phyloP scores from a whole-genome alignment of 1,139 yeast species.

The Blastobotrys apis region DNA sequence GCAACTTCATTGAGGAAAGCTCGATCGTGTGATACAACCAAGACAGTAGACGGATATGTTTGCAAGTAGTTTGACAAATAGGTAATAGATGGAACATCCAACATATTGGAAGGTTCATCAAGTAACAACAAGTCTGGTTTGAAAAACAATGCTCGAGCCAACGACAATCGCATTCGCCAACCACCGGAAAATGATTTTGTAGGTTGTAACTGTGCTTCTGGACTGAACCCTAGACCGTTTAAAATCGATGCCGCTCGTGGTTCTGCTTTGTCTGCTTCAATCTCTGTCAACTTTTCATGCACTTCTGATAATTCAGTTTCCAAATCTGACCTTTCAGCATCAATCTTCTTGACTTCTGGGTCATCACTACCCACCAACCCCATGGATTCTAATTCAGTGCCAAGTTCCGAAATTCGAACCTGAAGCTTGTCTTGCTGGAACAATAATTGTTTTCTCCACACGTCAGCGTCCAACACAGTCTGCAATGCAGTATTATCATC shows the following conservation, averaged over 20 bases:
- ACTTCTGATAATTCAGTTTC: slow-evolving; percentile 74
- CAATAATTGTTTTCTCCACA: slow-evolving; percentile 89
- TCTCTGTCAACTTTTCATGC: slow-evolving; percentile 75
- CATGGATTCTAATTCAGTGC: slow-evolving; percentile 59
- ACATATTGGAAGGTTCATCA: slow-evolving; percentile 99
- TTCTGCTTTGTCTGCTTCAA: slow-evolving; percentile 97
- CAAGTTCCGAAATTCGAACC: slow-evolving; percentile 72
- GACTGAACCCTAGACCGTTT: slow-evolving; percentile 88
- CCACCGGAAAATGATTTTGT: slow-evolving; percentile 97
- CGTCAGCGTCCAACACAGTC: slow-evolving; percentile 96
- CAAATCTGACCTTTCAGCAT: slow-evolving; percentile 83
- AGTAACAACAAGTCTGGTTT: slow-evolving; percentile 87
- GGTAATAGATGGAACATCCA: slow-evolving; percentile 98
- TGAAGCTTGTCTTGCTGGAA: slow-evolving; percentile 71
- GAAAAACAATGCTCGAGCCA: slow-evolving; percentile 96
- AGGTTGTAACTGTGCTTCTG: slow-evolving; percentile 74
- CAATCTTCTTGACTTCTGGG: slow-evolving; percentile 74
- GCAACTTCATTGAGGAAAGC: slow-evolving; percentile 97
- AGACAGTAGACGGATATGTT: slow-evolving; percentile 83
- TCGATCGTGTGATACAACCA: slow-evolving; percentile 96
- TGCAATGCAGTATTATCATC: slow-evolving; percentile 88
- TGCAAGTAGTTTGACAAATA: slow-evolving; percentile 86
- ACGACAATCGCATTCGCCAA: slow-evolving; percentile 99
- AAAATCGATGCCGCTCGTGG: slow-evolving; percentile 95
- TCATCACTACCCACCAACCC: slow-evolving; percentile 55